Evolutionary conservation across 305 asterid genomes (phyloP), one percentile per base, ranked within the genome.

Genomic region (Fraxinus platypoda): DNA sequence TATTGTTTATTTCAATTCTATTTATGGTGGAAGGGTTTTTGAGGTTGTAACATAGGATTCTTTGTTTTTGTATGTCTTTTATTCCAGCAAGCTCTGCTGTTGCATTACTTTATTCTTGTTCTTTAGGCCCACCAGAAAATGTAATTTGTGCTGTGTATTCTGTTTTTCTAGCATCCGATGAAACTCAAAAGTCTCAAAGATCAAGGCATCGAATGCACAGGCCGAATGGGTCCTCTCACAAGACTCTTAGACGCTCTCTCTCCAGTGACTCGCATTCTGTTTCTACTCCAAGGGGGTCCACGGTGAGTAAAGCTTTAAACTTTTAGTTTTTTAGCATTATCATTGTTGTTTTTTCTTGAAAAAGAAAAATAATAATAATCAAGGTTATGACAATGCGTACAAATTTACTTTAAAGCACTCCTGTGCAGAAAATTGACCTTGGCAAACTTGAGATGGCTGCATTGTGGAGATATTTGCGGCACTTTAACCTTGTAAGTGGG

Each of bases 381-480:
- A 38, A 30, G 7, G 8, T 74, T 30, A 54, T 12, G 21, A 23
- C 41, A 54, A n/a, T 33, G 43, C 23, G 7, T 31, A 0, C 8
- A 54, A 23, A 80, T 62, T 41, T 28, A 4, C 9, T 46, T 76
- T 17, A 17, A 68, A 78, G 34, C 37, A 0, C 76, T 35, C 13
- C 28, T 43, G 26, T 37, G 30, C 90, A 87, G 92, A 92, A 92
- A 90, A 90, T 95, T 78, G 99, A 95, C 89, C 92, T 95, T 74
- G 83, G 99, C 90, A 95, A 94, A 85, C 95, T 95, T 2, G 98
- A 93, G 90, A 92, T 91, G 94, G 90, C 91, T 38, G 98, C 98
- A 0, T 79, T 95, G 7, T 90, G 97, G 98, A 94, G 95, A 91
- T 94, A 95, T 81, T 85, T 89, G 74, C 89, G 89, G 62, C 98